Base-by-base conservation (phyloP, 2,329 filamentous ascomycete species). In the Chaetomium olivaceum region DNA sequence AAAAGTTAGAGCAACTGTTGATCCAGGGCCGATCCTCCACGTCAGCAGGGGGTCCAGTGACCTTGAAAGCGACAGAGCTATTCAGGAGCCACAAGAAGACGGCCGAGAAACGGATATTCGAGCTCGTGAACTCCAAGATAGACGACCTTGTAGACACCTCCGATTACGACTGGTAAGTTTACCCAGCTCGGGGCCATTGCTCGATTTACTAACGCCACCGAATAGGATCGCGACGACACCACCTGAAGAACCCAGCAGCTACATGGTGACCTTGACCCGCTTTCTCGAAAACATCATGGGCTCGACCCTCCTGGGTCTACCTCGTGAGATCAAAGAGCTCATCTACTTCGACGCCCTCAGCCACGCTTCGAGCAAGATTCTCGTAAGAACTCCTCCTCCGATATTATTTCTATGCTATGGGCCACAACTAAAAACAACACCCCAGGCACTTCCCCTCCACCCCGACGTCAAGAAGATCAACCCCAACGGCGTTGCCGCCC, bases 211-310 rank as follows among this genome's bases (percentile, higher is more conserved):
- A 71, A 76, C 64, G 73, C 57, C 23, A 21, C 50, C 51, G 16
- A 54, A 65, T 55, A 84, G 82, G 83, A 82, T 80, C 69, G 78
- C 82, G 1, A 81, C 84, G 4, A 86, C 83, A 7, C 80, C 87
- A 27, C 87, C 89, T 21, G 81, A 82, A 0, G 91, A 95, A 72
- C 91, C 93, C 1, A 95, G 91, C 76, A 93, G 89, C 71, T 99
- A 99, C 79, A 97, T 99, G 88, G 90, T 95, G 75, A 97, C 95
- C 5, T 81, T 99, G 67, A 99, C 94, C 0, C 87, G 90, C 14
- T 99, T 98, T 76, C 83, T 99, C 23, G 91, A 90, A 33, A 97
- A 96, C 76, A 98, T 97, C 75, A 98, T 98, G 93, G 93, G 89
- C 74, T 95, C 92, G 0, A 97, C 96, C 0, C 84, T 99, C 5